phyloP scores from a whole-genome alignment of 805 yeast species.

The Hagleromyces aurorensis region DNA sequence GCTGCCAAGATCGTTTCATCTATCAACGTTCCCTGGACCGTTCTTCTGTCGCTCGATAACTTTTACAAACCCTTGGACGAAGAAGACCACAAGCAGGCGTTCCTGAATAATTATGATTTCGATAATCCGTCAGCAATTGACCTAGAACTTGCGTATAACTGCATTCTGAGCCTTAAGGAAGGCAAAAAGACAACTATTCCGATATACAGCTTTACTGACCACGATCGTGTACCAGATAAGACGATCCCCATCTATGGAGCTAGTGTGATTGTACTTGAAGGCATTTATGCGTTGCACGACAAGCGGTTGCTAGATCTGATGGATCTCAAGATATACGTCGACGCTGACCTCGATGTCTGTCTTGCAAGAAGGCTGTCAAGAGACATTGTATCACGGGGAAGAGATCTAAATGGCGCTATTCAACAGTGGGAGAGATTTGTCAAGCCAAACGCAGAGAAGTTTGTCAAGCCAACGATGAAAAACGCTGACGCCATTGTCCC shows the following conservation, averaged over 20 bases:
- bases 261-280: constrained; percentile 86
- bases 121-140: constrained; percentile 85
- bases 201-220: constrained; percentile 57
- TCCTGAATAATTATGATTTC: constrained; percentile 67
- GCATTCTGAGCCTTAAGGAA: constrained; percentile 56
- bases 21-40: constrained; percentile 89
- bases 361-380: constrained; percentile 80
- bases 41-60: constrained; percentile 80
- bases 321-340: constrained; percentile 86
- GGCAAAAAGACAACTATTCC: constrained; percentile 68
- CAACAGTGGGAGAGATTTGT: constrained; percentile 88
- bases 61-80: constrained; percentile 69
- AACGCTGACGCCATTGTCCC: constrained; percentile 88
- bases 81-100: constrained; percentile 59
- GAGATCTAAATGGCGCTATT: constrained; percentile 76
- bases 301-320: constrained; percentile 60
- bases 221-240: constrained; percentile 53
- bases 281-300: constrained; percentile 76
- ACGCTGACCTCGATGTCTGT: constrained; percentile 90
- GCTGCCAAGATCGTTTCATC: constrained; percentile 74
- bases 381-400: constrained; percentile 78
- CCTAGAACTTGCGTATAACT: constrained; percentile 57
- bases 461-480: constrained; percentile 44
- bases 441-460: constrained; percentile 80
- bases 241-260: constrained; percentile 84